Evolutionary conservation across 2,329 filamentous ascomycete species (phyloP).

Genomic region (Phaeoacremonium minimum): DNA sequence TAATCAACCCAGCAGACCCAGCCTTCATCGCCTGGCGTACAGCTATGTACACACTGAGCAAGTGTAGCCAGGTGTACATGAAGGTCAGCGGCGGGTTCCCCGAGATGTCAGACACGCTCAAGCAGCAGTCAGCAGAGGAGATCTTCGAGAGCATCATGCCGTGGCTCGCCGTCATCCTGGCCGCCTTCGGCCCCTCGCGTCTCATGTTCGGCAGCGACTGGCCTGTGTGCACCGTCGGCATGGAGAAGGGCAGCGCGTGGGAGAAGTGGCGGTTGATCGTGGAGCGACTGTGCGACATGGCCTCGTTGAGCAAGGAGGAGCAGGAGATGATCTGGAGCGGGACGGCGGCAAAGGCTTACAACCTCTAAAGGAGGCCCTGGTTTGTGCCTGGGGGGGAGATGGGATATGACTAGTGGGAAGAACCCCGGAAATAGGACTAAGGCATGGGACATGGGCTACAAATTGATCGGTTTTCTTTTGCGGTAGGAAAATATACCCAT

Average conservation of each 20-base stretch:
- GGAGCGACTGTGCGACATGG: slow-evolving; percentile 61
- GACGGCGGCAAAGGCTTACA: slow-evolving; percentile 70
- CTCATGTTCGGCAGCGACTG: slow-evolving; percentile 93
- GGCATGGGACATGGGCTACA: too few species aligned
- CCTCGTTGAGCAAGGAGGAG: slow-evolving; percentile 54
- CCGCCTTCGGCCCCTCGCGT: slow-evolving; percentile 65
- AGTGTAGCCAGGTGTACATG: slow-evolving; percentile 68
- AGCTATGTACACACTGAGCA: slow-evolving; percentile 63
- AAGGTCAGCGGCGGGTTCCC: slow-evolving; percentile 87
- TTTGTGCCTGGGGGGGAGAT: background rate
- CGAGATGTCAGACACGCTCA: slow-evolving; percentile 62
- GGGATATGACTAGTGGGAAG: too few species aligned
- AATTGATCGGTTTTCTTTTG: too few species aligned
- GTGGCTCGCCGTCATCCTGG: slow-evolving; percentile 70
- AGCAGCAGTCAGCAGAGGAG: slow-evolving; percentile 41
- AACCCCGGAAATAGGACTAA: too few species aligned
- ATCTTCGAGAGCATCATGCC: slow-evolving; percentile 62
- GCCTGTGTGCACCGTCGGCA: slow-evolving; percentile 74
- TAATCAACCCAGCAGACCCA: slow-evolving; percentile 54
- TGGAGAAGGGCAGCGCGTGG: slow-evolving; percentile 58
- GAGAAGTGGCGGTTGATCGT: slow-evolving; percentile 70
- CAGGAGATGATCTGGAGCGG: slow-evolving; percentile 66
- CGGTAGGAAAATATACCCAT: too few species aligned
- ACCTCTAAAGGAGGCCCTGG: too few species aligned
- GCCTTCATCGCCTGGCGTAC: slow-evolving; percentile 66